Percentiles rank a stretch among this genome's conserved stretches.
phyloP scores from a whole-genome alignment of 2,329 filamentous ascomycete genomes.

The Aspergillus spinulosporus region DNA sequence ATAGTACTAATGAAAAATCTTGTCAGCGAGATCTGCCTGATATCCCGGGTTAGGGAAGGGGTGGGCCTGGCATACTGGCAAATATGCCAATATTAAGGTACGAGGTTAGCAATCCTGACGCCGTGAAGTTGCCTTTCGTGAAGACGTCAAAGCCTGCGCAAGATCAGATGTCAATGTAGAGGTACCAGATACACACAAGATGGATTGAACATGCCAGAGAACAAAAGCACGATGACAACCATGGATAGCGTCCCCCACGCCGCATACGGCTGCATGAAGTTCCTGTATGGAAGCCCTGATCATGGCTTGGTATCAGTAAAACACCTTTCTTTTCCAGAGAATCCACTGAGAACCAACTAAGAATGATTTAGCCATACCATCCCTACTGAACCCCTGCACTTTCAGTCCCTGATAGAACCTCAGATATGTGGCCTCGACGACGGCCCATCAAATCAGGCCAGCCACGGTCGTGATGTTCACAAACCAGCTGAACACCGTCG shows the following conservation, averaged over 20 bases:
- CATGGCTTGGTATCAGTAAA: neutral
- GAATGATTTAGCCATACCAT: neutral
- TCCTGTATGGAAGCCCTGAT: neutral
- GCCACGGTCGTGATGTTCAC: neutral
- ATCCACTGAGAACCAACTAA: neutral
- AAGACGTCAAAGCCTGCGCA: neutral
- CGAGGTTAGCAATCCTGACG: neutral
- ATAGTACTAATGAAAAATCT: neutral
- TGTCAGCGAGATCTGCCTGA: no score
- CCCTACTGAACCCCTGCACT: neutral
- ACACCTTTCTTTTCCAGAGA: neutral
- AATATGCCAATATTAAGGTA: conserved; percentile 5
- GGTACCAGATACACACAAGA: neutral
- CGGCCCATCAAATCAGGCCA: neutral
- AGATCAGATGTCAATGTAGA: neutral
- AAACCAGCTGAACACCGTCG: neutral
- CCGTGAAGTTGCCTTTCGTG: neutral
- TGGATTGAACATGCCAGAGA: neutral
- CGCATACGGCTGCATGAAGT: conserved; percentile 4
- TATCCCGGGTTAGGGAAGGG: no score
- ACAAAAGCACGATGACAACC: neutral
- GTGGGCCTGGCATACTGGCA: neutral
- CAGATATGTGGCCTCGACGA: neutral
- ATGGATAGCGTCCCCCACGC: conserved; percentile 2
- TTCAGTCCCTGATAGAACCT: neutral